These are phyloP conservation scores for Podila clonocystis DNA, from an alignment of 192 early-diverging fungal genomes.

Conservation along the genomic window DNA sequence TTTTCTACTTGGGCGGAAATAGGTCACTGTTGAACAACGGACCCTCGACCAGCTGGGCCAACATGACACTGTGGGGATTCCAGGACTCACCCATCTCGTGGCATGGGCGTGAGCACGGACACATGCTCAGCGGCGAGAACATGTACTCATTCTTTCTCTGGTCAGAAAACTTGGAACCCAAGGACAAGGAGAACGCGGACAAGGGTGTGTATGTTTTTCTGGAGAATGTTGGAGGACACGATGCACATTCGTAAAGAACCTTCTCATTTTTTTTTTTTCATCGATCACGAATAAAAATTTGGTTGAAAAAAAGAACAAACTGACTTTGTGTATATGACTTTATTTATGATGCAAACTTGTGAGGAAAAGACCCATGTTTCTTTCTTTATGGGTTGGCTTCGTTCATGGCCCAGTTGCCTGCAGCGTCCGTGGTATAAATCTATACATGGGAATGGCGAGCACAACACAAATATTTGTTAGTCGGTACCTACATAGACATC, in stretches of 20 bases:
- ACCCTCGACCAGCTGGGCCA: slow-evolving; percentile 27
- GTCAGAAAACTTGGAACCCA: background rate
- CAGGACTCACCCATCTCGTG: slow-evolving; percentile 60
- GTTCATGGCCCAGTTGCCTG: slow-evolving; percentile 37
- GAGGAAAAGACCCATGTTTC: background rate
- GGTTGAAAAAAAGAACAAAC: background rate
- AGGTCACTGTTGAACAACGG: slow-evolving; percentile 13
- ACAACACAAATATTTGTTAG: background rate
- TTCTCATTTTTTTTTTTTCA: no score
- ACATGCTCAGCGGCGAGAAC: slow-evolving; percentile 54
- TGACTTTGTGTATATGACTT: background rate
- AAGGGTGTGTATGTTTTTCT: slow-evolving; percentile 22
- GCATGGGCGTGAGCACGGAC: slow-evolving; percentile 46
- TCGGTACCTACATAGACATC: background rate
- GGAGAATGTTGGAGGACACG: slow-evolving; percentile 32
- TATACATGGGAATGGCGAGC: background rate
- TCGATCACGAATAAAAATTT: background rate
- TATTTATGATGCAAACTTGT: background rate
- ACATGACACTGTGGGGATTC: slow-evolving; percentile 54
- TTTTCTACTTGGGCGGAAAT: background rate
- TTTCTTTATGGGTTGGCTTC: slow-evolving; percentile 42
- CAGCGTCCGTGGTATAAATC: slow-evolving; percentile 50
- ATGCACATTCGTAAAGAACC: slow-evolving; percentile 18
- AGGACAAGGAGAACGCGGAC: slow-evolving; percentile 14
- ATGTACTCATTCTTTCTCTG: slow-evolving; percentile 55